Evolutionary conservation across 2,329 filamentous ascomycete genomes (phyloP), one percentile per base, ranked within the genome.

Genomic region (Xylaria sp.): DNA sequence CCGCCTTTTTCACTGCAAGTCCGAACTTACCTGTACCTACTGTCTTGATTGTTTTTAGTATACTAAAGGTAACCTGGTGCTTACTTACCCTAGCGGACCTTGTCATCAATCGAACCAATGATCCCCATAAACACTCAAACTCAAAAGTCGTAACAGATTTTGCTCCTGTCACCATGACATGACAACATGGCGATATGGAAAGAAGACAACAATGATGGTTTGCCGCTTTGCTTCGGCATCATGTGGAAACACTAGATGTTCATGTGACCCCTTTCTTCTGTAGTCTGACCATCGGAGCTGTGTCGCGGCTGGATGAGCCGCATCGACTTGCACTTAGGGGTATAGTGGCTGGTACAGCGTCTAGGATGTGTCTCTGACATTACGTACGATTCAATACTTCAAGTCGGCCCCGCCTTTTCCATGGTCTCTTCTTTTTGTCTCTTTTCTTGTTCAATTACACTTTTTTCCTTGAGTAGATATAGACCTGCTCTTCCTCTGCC

Each of bases 311-410:
- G 77, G 74, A 71, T 73, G 70, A 77, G 74, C 75, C 82, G 82
- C 80, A 79, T 82, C 78, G 78, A 86, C 84, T 83, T 87, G 85
- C 85, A 85, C 85, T 86, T 87, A 86, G 83, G 83, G 85, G 85
- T 83, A 83, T 86, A 86, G 84, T 76, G 75, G 73, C 74, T 71
- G 66, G 70, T 72, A 56, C 60, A 57, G 48, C 38, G 70, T 64
- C 72, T 54, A 20, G 66, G 66, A 68, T 68, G 62, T 49, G 58
- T 58, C 64, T 70, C 69, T 63, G 71, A 74, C 72, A 78, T 77
- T 78, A 78, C 77, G 74, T 77, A 78, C 72, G 69, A 70, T 65
- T 72, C 69, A 64, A 67, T 66, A 72, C 64, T 71, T 71, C 67
- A 61, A 58, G 51, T 58, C 67, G 65, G 73, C 74, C 75, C 75